Evolutionary conservation across 352 stramenopile genomes (phyloP).

Genomic region (Pythium folliculosum): DNA sequence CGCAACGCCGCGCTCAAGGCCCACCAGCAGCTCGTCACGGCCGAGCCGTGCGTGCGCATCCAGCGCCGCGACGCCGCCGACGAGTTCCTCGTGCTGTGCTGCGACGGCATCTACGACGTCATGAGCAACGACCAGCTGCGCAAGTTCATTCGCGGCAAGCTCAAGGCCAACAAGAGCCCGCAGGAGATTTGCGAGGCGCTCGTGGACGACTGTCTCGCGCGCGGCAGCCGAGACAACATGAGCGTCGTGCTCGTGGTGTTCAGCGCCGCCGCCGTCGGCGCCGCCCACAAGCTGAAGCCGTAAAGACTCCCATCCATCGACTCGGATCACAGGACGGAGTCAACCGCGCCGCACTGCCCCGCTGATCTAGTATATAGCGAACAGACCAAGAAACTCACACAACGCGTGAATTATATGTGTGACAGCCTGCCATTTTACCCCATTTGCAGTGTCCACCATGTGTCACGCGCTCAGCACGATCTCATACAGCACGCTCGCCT

Average conservation of each 20-base stretch:
- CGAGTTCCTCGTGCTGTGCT: constrained; percentile 92
- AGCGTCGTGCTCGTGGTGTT: constrained; percentile 86
- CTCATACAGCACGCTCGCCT: constrained; percentile 59
- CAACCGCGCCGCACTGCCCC: no score
- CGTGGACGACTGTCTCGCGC: constrained; percentile 80
- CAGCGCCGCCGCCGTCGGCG: constrained; percentile 28
- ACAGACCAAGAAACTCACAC: background rate
- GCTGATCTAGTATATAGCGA: background rate
- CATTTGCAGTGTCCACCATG: background rate
- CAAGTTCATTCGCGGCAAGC: constrained; percentile 86
- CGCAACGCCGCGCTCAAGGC: constrained; percentile 74
- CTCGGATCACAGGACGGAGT: background rate
- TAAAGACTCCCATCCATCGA: constrained; percentile 5
- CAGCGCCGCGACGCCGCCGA: constrained; percentile 76
- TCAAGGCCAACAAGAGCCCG: constrained; percentile 59
- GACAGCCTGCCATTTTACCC: background rate
- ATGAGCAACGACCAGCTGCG: constrained; percentile 94
- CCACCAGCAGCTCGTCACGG: constrained; percentile 85
- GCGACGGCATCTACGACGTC: constrained; percentile 94
- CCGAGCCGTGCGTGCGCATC: constrained; percentile 80
- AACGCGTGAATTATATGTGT: background rate
- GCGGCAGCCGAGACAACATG: constrained; percentile 88
- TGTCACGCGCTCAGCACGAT: constrained; percentile 18
- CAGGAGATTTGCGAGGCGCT: constrained; percentile 77
- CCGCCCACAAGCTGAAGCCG: constrained; percentile 29